Evolutionary conservation across 2,329 filamentous ascomycete species (phyloP).

Genomic region (Phaeomoniella chlamydospora): DNA sequence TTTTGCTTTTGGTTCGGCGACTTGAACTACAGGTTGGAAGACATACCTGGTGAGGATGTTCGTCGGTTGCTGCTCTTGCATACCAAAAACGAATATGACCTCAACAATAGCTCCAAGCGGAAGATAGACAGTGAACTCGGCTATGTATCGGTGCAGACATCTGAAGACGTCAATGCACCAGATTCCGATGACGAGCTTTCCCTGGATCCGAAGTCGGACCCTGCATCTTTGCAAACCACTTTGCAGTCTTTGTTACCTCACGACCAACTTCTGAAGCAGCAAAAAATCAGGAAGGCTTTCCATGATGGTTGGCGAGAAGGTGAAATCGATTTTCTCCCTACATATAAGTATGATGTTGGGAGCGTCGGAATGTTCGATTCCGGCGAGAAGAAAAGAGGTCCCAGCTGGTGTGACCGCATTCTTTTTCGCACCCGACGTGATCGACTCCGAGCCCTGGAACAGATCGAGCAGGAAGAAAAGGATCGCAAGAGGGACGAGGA

Average conservation of each 20-base stretch:
- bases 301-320: constrained; percentile 90
- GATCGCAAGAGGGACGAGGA: constrained; percentile 64
- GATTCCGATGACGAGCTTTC: constrained; percentile 33
- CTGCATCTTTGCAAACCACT: constrained; percentile 75
- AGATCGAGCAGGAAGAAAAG: constrained; percentile 48
- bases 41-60: constrained; percentile 80
- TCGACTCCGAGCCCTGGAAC: constrained; percentile 49
- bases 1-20: constrained; percentile 95
- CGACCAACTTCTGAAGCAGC: constrained; percentile 68
- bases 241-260: constrained; percentile 76
- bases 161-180: constrained; percentile 2
- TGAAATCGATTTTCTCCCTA: constrained; percentile 73
- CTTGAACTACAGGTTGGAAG: constrained; percentile 83
- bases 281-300: constrained; percentile 64
- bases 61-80: constrained; percentile 71
- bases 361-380: constrained; percentile 85
- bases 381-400: constrained; percentile 82
- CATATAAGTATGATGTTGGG: constrained; percentile 97
- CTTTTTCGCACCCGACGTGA: constrained; percentile 67
- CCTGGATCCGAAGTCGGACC: constrained; percentile 59
- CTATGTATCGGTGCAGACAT: constrained; percentile 4
- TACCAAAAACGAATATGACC: constrained; percentile 60
- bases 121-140: constrained; percentile 14
- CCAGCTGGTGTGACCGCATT: constrained; percentile 95
- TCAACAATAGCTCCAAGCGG: constrained; percentile 25